A percentile compares a stretch with the other conserved stretches of the same genome.
Conservation (phyloP, 495 filamentous ascomycete genomes). For the Hypoxylon trugodes region DNA sequence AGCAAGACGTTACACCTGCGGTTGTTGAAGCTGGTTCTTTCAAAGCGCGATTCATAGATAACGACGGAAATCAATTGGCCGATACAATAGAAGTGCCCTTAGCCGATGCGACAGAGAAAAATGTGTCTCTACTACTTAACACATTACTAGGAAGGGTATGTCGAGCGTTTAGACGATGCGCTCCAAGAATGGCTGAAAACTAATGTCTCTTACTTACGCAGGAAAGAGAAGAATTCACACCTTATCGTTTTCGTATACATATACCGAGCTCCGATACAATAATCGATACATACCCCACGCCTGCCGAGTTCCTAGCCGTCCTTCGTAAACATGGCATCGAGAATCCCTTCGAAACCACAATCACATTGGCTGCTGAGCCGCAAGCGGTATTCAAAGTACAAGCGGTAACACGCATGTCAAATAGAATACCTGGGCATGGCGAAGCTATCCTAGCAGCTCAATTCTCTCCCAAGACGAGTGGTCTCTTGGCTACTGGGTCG, state of each 20-base stretch:
- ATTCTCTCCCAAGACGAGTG: conserved; percentile 84
- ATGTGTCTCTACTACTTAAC: conserved; percentile 91
- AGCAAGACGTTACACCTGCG: conserved; percentile 76
- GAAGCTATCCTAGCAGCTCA: conserved; percentile 88
- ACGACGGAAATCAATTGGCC: conserved; percentile 70
- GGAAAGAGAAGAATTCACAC: conserved; percentile 81
- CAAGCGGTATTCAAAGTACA: conserved; percentile 96
- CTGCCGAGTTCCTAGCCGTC: conserved; percentile 53
- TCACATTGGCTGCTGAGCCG: conserved; percentile 83
- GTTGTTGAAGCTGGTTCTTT: conserved; percentile 79
- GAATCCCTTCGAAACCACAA: conserved; percentile 60
- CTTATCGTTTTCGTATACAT: conserved; percentile 85
- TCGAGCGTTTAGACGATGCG: conserved; percentile 20
- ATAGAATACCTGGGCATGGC: conserved; percentile 89
- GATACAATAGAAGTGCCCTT: conserved; percentile 81
- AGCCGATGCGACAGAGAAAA: conserved; percentile 85
- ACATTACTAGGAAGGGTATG: conserved; percentile 82
- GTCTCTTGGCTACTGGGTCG: conserved; percentile 85
- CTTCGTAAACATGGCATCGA: conserved; percentile 58
- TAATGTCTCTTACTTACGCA: conserved; percentile 24
- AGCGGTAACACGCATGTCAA: conserved; percentile 87
- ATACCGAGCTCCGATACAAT: conserved; percentile 66
- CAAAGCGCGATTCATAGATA: conserved; percentile 87
- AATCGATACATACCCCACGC: conserved; percentile 74
- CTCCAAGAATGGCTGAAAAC: neutral